Conservation (phyloP, 352 stramenopile species). For the Phytophthora pistaciae region DNA sequence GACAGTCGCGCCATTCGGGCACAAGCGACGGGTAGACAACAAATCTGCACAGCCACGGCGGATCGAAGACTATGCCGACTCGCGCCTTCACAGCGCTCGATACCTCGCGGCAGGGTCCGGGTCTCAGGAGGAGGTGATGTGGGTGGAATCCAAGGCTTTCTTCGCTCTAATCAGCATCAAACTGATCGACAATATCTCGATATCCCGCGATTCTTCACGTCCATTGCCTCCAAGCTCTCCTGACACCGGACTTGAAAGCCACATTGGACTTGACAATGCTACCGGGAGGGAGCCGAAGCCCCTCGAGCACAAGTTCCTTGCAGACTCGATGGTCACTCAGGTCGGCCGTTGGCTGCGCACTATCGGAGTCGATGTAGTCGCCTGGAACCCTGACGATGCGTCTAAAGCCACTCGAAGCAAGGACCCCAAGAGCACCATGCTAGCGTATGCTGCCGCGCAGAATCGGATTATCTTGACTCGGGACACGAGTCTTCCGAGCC, state of each 20-base stretch:
- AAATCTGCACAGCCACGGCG: neutral
- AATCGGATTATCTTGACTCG: constrained; percentile 64
- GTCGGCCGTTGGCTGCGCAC: too few relatives aligned
- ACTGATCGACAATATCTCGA: constrained; percentile 41
- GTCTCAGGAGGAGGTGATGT: constrained; percentile 55
- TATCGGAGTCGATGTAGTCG: constrained; percentile 36
- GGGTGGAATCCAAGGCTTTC: constrained; percentile 47
- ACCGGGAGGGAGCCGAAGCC: too few relatives aligned
- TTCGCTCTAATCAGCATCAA: constrained; percentile 51
- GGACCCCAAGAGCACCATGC: constrained; percentile 35
- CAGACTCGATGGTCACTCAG: neutral
- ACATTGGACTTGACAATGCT: too few relatives aligned
- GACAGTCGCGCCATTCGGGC: constrained; percentile 70
- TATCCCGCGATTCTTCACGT: neutral
- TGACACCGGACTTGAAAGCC: too few relatives aligned
- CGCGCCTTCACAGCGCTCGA: constrained; percentile 30
- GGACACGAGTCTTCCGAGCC: constrained; percentile 48
- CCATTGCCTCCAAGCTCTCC: neutral
- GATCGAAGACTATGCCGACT: constrained; percentile 54
- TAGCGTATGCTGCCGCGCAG: constrained; percentile 42
- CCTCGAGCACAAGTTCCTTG: too few relatives aligned
- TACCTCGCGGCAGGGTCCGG: constrained; percentile 58
- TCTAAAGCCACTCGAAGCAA: constrained; percentile 14
- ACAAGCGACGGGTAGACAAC: constrained; percentile 20
- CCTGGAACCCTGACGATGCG: constrained; percentile 54